phyloP scores from a whole-genome alignment of 805 yeast genomes.

The Ogataea naganishii region DNA sequence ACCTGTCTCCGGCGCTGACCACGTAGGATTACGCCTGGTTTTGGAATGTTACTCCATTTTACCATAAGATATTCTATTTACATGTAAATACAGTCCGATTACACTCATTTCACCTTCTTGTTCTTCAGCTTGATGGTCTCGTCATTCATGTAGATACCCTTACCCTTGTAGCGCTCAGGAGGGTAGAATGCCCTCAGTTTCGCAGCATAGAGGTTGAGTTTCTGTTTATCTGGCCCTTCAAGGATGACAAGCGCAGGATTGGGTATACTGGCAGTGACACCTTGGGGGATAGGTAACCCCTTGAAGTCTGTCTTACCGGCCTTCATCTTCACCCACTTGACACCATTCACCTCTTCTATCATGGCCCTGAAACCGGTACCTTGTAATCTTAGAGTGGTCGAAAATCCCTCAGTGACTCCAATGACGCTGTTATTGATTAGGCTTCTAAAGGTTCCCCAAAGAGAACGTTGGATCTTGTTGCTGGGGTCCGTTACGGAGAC shows the following conservation, averaged over 20 bases:
- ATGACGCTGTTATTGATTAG: conserved; percentile 65
- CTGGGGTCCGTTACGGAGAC: conserved; percentile 51
- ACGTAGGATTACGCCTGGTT: no score
- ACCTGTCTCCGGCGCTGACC: no score
- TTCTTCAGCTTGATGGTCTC: conserved; percentile 88
- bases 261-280: conserved; percentile 67
- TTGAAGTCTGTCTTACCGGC: conserved; percentile 84
- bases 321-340: conserved; percentile 60
- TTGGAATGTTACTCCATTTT: no score
- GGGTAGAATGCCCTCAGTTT: conserved; percentile 78
- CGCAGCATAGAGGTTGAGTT: conserved; percentile 83
- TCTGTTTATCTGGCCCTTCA: conserved; percentile 84
- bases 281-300: conserved; percentile 68
- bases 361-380: conserved; percentile 97
- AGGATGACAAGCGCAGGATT: conserved; percentile 77
- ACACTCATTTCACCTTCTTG: conserved; percentile 85
- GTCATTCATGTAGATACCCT: conserved; percentile 87
- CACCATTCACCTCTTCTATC: conserved; percentile 49
- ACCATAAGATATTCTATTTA: no score
- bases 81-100: no score
- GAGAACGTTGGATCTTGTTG: conserved; percentile 64
- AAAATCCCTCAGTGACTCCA: conserved; percentile 92
- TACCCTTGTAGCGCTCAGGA: conserved; percentile 98
- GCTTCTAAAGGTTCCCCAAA: conserved; percentile 94
- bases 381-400: conserved; percentile 76